Percentiles rank a stretch among this genome's conserved stretches.
Evolutionary conservation across 805 yeast species (phyloP).

Genomic region (Hanseniaspora mollemarum): DNA sequence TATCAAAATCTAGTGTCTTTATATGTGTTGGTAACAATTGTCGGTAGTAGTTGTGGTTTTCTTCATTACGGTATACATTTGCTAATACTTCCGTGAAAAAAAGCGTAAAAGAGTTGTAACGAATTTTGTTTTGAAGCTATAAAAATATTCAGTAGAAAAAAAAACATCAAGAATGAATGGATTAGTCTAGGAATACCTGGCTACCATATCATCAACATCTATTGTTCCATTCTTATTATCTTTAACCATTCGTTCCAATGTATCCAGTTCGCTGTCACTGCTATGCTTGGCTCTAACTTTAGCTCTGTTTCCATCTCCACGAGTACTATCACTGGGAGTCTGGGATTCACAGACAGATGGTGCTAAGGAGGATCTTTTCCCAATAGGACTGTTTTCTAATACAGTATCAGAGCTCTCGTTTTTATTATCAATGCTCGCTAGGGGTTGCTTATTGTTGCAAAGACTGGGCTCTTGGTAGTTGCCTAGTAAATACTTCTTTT

Average conservation of each 20-base stretch:
- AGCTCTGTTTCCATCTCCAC: not conserved
- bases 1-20: not conserved
- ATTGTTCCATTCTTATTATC: not conserved
- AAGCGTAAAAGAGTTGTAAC: no score
- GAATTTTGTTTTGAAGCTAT: no score
- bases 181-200: not conserved
- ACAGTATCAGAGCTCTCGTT: no score
- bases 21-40: not conserved
- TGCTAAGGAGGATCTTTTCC: not conserved
- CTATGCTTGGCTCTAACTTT: not conserved
- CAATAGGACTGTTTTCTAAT: not conserved
- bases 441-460: not conserved
- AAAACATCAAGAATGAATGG: not conserved
- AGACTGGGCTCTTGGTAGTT: not conserved
- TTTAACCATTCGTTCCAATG: not conserved
- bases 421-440: no score
- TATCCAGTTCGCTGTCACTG: not conserved
- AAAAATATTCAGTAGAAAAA: no score
- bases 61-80: no score
- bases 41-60: no score
- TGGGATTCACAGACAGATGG: no score
- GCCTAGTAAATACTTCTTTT: not conserved
- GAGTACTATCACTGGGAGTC: no score
- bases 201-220: constrained; percentile 3
- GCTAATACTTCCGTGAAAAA: no score